phyloP scores from a whole-genome alignment of 2,329 filamentous ascomycete genomes.

The Madurella mycetomatis region DNA sequence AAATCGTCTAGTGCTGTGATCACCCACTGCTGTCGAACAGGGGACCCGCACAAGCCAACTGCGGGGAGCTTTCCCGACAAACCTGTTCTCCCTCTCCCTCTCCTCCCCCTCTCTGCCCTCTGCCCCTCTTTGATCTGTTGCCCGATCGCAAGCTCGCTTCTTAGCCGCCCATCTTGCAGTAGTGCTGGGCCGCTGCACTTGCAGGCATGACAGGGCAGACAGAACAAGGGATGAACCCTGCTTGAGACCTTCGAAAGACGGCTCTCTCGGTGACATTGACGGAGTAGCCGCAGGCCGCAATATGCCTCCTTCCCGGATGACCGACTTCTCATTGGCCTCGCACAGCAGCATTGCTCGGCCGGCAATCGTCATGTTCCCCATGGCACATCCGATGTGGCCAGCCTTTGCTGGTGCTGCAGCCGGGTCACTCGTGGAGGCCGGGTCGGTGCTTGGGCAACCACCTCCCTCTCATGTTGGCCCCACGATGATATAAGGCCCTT shows the following conservation, averaged over 20 bases:
- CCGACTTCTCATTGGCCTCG: constrained; percentile 26
- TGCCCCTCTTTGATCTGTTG: not conserved
- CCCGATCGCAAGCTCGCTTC: constrained; percentile 12
- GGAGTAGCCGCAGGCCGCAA: constrained; percentile 11
- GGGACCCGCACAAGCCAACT: not conserved
- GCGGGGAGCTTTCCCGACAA: constrained; percentile 4
- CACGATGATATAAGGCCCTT: constrained; percentile 39
- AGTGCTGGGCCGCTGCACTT: constrained; percentile 20
- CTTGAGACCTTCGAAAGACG: constrained; percentile 1
- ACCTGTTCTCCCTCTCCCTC: constrained; percentile 2
- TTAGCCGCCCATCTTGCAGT: constrained; percentile 40
- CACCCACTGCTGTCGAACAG: not conserved
- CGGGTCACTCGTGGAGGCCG: constrained; percentile 20
- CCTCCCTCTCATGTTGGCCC: constrained; percentile 29
- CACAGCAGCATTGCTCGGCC: constrained; percentile 16
- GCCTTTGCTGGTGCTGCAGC: constrained; percentile 22
- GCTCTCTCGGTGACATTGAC: constrained; percentile 26
- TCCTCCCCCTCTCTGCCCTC: constrained; percentile 25
- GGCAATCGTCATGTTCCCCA: constrained; percentile 17
- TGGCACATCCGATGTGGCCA: constrained; percentile 19
- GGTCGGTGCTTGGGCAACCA: constrained; percentile 26
- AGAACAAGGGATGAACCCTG: constrained; percentile 10
- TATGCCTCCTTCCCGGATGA: constrained; percentile 12
- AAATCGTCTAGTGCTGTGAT: constrained; percentile 31
- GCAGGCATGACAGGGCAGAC: constrained; percentile 11